phyloP scores from a whole-genome alignment of 2,329 filamentous ascomycete genomes.

The Epichloe gansuensis region DNA sequence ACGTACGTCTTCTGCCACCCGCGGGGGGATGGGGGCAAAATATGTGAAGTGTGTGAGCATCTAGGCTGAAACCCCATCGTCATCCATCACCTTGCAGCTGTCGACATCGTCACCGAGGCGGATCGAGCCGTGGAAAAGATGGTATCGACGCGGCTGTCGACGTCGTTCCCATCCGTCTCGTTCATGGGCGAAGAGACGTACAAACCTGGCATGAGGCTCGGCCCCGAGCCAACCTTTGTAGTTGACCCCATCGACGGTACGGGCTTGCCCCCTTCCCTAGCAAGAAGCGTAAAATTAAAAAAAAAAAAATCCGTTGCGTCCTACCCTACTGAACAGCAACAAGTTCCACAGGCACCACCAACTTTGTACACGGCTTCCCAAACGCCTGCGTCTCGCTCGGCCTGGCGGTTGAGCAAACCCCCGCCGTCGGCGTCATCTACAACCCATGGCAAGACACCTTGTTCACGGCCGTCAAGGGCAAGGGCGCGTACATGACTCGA shows the following conservation, averaged over 20 bases:
- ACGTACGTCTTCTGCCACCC: slow-evolving; percentile 9
- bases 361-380: slow-evolving; percentile 68
- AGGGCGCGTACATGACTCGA: slow-evolving; percentile 49
- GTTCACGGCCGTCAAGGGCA: slow-evolving; percentile 55
- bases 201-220: slow-evolving; percentile 50
- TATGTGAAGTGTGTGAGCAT: too few relatives aligned
- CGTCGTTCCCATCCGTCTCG: slow-evolving; percentile 41
- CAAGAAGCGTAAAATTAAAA: neutral
- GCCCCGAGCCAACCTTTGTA: slow-evolving; percentile 60
- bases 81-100: slow-evolving; percentile 30
- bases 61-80: neutral
- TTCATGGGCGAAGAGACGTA: slow-evolving; percentile 74
- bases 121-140: slow-evolving; percentile 54
- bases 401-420: slow-evolving; percentile 48
- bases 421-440: slow-evolving; percentile 64
- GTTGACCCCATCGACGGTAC: slow-evolving; percentile 69
- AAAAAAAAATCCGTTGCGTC: too few relatives aligned
- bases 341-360: slow-evolving; percentile 41
- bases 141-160: slow-evolving; percentile 40
- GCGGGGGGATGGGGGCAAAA: too few relatives aligned
- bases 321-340: too few relatives aligned
- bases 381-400: slow-evolving; percentile 68
- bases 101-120: slow-evolving; percentile 57
- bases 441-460: slow-evolving; percentile 63
- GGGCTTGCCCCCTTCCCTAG: neutral